These are phyloP conservation scores for Neopestalotiopsis sp. DNA, from an alignment of 2,329 filamentous ascomycete species.

Conservation along the genomic window DNA sequence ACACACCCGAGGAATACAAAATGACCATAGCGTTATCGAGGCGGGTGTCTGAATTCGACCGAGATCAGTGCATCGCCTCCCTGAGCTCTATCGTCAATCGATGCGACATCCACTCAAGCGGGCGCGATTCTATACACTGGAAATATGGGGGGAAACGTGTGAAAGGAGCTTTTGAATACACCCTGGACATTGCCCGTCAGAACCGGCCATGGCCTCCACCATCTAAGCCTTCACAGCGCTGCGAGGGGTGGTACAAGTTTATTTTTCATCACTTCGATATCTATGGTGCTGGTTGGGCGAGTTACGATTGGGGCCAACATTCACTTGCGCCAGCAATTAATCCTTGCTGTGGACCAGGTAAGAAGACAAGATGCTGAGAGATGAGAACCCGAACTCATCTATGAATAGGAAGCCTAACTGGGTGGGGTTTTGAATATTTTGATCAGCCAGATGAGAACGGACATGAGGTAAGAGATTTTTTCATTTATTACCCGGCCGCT, in stretches of 20 bases:
- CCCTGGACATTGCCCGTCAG: background rate
- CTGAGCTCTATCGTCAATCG: slow-evolving; percentile 3
- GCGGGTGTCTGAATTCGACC: slow-evolving; percentile 1
- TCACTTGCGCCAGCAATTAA: background rate
- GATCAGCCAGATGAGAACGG: slow-evolving; percentile 12
- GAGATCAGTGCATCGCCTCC: background rate
- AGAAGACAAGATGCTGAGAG: background rate
- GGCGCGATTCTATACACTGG: background rate
- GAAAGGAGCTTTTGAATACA: background rate
- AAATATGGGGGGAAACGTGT: background rate
- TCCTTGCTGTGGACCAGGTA: slow-evolving; percentile 2
- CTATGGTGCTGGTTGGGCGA: slow-evolving; percentile 9
- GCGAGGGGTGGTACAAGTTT: slow-evolving; percentile 7
- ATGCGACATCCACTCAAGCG: background rate
- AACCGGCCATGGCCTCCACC: slow-evolving; percentile 7
- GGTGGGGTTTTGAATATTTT: slow-evolving; percentile 8
- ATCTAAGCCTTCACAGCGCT: background rate
- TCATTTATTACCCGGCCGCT: no score
- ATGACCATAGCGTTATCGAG: slow-evolving; percentile 9
- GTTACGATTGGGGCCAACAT: slow-evolving; percentile 1
- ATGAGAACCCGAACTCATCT: background rate
- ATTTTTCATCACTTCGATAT: slow-evolving; percentile 7
- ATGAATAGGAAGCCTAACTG: background rate
- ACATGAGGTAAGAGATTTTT: background rate
- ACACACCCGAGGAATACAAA: slow-evolving; percentile 5